Conservation (phyloP, 75 land plant genomes). For the Adiantum capillusveneris region DNA sequence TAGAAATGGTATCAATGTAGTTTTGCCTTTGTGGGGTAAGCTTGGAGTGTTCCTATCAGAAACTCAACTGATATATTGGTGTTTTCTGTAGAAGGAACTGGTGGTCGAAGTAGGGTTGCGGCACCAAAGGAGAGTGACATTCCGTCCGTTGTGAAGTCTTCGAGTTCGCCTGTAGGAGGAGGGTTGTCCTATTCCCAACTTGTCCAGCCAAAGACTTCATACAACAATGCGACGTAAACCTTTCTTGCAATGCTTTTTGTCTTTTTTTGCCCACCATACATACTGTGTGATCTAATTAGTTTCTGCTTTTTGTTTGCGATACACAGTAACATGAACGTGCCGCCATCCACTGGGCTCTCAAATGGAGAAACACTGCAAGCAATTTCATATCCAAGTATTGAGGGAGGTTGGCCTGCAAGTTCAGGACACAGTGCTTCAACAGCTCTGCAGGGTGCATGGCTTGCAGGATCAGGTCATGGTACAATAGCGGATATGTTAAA, state of each 20-base stretch:
- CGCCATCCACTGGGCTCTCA: not conserved
- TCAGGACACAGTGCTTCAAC: conserved; percentile 4
- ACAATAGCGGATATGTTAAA: conserved; percentile 25
- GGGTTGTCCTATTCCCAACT: conserved; percentile 1
- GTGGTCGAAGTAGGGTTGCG: not conserved
- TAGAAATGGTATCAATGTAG: conserved; percentile 6
- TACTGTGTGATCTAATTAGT: not conserved
- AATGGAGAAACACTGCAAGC: not conserved
- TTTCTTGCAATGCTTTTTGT: not conserved
- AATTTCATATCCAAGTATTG: not conserved
- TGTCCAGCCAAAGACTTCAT: not conserved
- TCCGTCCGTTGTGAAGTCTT: not conserved
- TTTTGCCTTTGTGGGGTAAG: not conserved
- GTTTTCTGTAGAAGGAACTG: not conserved
- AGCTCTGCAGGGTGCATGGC: conserved; percentile 19
- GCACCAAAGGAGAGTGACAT: not conserved
- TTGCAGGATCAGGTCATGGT: conserved; percentile 12
- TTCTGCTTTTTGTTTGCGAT: not conserved
- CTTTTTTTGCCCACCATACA: not conserved
- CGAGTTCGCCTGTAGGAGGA: not conserved
- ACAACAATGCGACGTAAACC: not conserved
- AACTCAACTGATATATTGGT: not conserved
- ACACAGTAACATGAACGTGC: not conserved
- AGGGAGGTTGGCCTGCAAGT: not conserved
- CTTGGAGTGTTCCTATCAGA: too few species aligned